Conservation (phyloP, 169 alveolate species). For the Plasmodium adleri region DNA sequence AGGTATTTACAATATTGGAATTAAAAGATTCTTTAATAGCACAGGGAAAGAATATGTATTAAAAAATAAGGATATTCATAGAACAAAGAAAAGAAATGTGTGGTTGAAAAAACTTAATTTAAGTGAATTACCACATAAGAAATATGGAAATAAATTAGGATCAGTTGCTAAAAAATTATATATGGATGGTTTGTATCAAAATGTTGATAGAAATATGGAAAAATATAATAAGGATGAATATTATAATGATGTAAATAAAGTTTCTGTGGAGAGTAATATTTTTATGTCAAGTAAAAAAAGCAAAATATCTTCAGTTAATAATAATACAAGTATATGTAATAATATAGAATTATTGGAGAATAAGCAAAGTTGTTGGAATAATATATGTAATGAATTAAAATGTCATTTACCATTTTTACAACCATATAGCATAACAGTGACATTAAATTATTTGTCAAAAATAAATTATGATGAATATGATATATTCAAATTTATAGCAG, state of each 20-base stretch:
- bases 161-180: constrained; percentile 59
- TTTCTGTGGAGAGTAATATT: neutral
- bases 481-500: constrained; percentile 69
- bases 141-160: constrained; percentile 76
- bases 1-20: neutral
- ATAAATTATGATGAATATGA: constrained; percentile 69
- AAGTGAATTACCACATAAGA: constrained; percentile 63
- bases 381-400: constrained; percentile 48
- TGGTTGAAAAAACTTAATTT: constrained; percentile 69
- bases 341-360: neutral
- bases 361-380: constrained; percentile 33
- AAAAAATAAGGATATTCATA: constrained; percentile 66
- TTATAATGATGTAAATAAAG: neutral
- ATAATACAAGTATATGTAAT: neutral
- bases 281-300: constrained; percentile 10
- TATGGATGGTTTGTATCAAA: constrained; percentile 5
- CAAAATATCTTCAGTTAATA: constrained; percentile 2
- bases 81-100: constrained; percentile 45
- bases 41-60: constrained; percentile 30
- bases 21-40: neutral
- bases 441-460: constrained; percentile 72
- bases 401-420: constrained; percentile 73
- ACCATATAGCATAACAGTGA: constrained; percentile 62
- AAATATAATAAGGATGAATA: neutral
- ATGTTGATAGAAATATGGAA: neutral